Evolutionary conservation across 495 filamentous ascomycete species (phyloP).

Genomic region (Penicillium pulvis): DNA sequence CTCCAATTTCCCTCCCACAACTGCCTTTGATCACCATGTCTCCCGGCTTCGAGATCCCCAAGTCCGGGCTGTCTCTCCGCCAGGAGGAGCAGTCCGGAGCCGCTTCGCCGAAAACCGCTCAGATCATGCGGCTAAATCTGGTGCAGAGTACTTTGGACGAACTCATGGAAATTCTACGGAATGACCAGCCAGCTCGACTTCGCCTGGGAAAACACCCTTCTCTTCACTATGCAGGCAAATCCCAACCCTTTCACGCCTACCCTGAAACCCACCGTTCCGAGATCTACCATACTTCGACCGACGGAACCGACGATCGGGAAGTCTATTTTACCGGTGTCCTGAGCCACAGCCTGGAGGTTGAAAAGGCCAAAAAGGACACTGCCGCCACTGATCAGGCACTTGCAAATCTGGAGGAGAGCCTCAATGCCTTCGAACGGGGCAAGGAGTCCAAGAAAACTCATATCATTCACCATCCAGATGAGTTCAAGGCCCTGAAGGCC

Average conservation of each 20-base stretch:
- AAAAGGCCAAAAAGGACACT: conserved; percentile 56
- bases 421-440: conserved; percentile 49
- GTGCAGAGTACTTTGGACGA: conserved; percentile 67
- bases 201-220: conserved; percentile 50
- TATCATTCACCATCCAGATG: conserved; percentile 41
- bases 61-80: conserved; percentile 49
- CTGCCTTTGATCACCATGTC: conserved; percentile 34
- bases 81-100: conserved; percentile 39
- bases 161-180: conserved; percentile 65
- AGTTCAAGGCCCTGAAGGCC: conserved; percentile 38
- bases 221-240: conserved; percentile 55
- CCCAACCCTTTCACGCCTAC: conserved; percentile 50
- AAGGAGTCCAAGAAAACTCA: conserved; percentile 57
- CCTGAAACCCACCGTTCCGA: conserved; percentile 53
- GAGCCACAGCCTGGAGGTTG: conserved; percentile 58
- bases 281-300: conserved; percentile 44
- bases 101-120: conserved; percentile 37
- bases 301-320: conserved; percentile 38
- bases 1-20: conserved; percentile 16
- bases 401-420: conserved; percentile 58
- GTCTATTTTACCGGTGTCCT: conserved; percentile 56
- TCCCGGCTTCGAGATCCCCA: conserved; percentile 48
- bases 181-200: conserved; percentile 59
- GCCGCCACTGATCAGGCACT: conserved; percentile 53
- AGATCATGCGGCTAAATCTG: conserved; percentile 67